Percentiles rank a stretch among this genome's conserved stretches.
Conservation (phyloP, 768 basidiomycete genomes). For the Mycena pura region DNA sequence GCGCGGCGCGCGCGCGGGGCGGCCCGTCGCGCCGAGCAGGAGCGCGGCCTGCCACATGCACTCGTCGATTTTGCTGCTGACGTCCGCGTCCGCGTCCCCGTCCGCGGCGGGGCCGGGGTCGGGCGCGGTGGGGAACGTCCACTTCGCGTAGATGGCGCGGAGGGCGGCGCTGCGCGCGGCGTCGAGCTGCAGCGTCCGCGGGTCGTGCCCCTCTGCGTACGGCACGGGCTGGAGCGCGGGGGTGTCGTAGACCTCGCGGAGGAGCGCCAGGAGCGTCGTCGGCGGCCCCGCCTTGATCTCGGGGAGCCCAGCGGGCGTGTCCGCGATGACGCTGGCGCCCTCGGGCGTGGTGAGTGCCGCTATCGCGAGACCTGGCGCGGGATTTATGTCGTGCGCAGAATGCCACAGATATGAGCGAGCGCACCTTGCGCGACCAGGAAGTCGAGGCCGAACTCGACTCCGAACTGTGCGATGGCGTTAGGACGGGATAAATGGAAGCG, state of each 20-base stretch:
- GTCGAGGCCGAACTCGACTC: conserved; percentile 11
- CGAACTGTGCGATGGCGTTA: not conserved
- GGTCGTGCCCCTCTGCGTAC: not conserved
- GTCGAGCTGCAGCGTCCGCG: not conserved
- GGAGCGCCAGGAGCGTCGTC: conserved; percentile 5
- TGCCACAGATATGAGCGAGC: not conserved
- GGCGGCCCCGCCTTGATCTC: not conserved
- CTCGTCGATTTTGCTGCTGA: conserved; percentile 55
- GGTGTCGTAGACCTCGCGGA: conserved; percentile 10
- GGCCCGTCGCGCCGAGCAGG: conserved; percentile 54
- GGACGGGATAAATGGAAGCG: not conserved
- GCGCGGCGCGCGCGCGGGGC: conserved; percentile 52
- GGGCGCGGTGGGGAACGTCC: too few species aligned
- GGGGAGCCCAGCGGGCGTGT: not conserved
- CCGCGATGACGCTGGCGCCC: not conserved
- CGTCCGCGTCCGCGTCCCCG: conserved; percentile 28
- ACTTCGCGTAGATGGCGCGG: conserved; percentile 7
- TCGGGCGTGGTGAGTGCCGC: conserved; percentile 3
- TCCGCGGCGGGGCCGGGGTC: too few species aligned
- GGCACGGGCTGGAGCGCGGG: not conserved
- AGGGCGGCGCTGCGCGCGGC: conserved; percentile 1
- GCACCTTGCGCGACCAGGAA: conserved; percentile 14
- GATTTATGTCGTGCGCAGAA: not conserved
- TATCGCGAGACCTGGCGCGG: conserved; percentile 11
- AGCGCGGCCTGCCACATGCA: conserved; percentile 55